Evolutionary conservation across 805 yeast species (phyloP), one percentile per base, ranked within the genome.

Genomic region (Metschnikowia rubicola): DNA sequence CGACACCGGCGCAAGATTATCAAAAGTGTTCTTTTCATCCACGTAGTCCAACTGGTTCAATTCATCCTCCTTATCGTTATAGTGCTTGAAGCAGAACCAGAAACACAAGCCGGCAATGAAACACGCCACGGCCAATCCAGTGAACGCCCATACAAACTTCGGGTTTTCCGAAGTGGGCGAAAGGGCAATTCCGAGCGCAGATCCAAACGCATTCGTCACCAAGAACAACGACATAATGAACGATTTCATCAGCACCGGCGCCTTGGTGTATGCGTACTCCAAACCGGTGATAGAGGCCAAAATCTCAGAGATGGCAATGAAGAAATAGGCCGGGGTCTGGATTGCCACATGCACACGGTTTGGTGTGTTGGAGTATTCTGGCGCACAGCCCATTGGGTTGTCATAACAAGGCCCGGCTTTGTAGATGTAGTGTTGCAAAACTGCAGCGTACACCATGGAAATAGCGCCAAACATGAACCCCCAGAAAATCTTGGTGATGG

Each of bases 241-340:
- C 12, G 85, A 77, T 64, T 80, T 80, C 86, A 81, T 81, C 41
- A 77, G 68, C 8, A 74, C 75, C 36, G 94, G 94, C 6, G 94
- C 92, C 70, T 86, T 84, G 28, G 90, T 81, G 69, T 84, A 87
- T 15, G 95, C 95, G 61, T 84, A 86, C 69, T 87, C 94, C 56
- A 84, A 77, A 57, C 92, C 94, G 19, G 94, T 86, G 57, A 86
- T 79, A 44, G 87, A 83, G 30, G 91, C 90, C 56, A 87, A 78
- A 54, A 86, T 86, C 66, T 87, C 95, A 13, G 90, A 80, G 44
- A 84, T 62, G 10, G 87, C 92, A 65, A 84, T 81, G 53, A 87
- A 68, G 37, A 84, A 75, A 65, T 86, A 87, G 4, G 89, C 85
- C 13, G 85, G 85, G n/a, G 71, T 72, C 68, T 86, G 91, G 51